Base-by-base conservation (phyloP, 768 basidiomycete species). In the Leccinum fibrillosum region DNA sequence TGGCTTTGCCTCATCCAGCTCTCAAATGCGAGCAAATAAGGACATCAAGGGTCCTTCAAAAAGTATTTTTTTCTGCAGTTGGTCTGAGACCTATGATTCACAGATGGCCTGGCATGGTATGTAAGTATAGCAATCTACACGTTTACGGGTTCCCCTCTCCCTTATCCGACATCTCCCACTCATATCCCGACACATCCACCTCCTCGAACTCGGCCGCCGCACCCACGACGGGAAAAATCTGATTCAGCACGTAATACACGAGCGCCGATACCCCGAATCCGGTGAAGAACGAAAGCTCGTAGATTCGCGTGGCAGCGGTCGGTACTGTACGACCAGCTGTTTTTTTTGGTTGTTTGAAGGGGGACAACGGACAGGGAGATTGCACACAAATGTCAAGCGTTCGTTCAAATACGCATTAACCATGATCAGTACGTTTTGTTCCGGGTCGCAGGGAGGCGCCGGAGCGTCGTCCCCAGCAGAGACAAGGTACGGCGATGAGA, bases 231-330 rank as follows among this genome's bases (percentile, higher is more conserved):
- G 90, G 89, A 72, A 81, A 89, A 21, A 79, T n/a, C 54, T 71
- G 64, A 73, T 85, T 89, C 48, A 87, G 77, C 44, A 72, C 28
- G 66, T 76, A 81, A 72, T 93, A 94, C 47, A 88, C 67, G 58
- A 88, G 51, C 9, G 82, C 76, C 2, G 90, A 88, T 45, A 86
- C 80, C 30, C 82, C 84, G 62, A 91, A 88, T 28, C 91, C 91
- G n/a, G 88, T 88, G 74, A 92, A 89, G 80, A 92, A 94, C 12
- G 88, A 85, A 76, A 92, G 80, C 53, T 86, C 75, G 71, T 88
- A 90, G 62, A 90, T 81, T 54, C 83, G 79, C n/a, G 84, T 89
- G 2, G 90, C 89, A 5, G 81, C 82, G 25, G 86, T 66, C 6
- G 88, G 84, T 1, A 92, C 89, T 0, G 67, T 71, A 39, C 76